phyloP scores from a whole-genome alignment of 805 yeast species.

The Ogataea glucozyma region DNA sequence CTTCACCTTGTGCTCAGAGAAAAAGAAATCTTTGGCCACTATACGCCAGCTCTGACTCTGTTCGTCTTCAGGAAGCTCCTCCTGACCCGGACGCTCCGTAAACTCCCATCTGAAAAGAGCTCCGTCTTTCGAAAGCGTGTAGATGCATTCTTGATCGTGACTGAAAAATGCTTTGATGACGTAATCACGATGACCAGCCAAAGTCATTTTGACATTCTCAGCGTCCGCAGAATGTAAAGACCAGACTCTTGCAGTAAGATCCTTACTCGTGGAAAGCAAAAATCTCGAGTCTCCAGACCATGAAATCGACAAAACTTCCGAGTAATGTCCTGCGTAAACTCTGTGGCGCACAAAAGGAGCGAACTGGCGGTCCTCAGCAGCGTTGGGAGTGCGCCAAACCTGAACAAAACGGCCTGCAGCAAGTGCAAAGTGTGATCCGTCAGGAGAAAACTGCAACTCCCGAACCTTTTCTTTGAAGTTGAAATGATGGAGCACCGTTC shows the following conservation, averaged over 20 bases:
- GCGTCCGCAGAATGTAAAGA: conserved; percentile 71
- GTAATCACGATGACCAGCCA: conserved; percentile 91
- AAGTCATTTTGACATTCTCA: conserved; percentile 77
- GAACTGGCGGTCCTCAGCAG: conserved; percentile 83
- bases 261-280: conserved; percentile 82
- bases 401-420: conserved; percentile 82
- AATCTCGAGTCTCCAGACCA: conserved; percentile 95
- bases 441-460: conserved; percentile 82
- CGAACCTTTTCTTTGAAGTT: conserved; percentile 80
- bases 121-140: conserved; percentile 92
- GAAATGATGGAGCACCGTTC: conserved; percentile 90
- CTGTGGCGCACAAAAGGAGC: conserved; percentile 93
- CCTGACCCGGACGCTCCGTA: conserved; percentile 54
- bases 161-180: conserved; percentile 87
- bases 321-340: conserved; percentile 89
- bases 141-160: conserved; percentile 83
- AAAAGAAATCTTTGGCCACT: conserved; percentile 71
- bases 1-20: conserved; percentile 67
- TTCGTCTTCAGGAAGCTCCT: conserved; percentile 46
- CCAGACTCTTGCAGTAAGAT: conserved; percentile 83
- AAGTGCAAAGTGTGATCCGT: conserved; percentile 83
- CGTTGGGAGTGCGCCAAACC: conserved; percentile 89
- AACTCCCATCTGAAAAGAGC: conserved; percentile 93
- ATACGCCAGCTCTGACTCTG: conserved; percentile 76
- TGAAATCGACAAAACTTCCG: conserved; percentile 70